phyloP scores from a whole-genome alignment of 75 land plant species.

The Pinus tabuliformis region DNA sequence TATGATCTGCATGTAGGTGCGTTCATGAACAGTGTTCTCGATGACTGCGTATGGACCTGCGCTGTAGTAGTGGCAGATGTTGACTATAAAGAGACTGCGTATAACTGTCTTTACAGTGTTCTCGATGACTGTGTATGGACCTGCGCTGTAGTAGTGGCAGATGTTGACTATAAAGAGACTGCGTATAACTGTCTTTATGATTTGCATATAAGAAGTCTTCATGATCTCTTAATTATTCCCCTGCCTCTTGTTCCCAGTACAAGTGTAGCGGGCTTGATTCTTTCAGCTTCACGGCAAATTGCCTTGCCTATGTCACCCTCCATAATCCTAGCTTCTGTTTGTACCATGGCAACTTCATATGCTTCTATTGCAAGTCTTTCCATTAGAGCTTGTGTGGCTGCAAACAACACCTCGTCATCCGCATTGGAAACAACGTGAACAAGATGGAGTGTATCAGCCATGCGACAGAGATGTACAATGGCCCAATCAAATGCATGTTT shows the following conservation, averaged over 20 bases:
- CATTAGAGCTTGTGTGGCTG: constrained; percentile 43
- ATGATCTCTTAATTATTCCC: constrained; percentile 63
- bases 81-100: too few species aligned
- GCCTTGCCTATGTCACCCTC: constrained; percentile 80
- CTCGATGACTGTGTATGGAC: too few species aligned
- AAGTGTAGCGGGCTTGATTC: constrained; percentile 76
- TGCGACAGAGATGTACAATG: constrained; percentile 63
- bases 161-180: too few species aligned
- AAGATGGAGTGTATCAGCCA: constrained; percentile 86
- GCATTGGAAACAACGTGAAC: constrained; percentile 64
- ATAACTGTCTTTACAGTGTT: too few species aligned
- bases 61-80: too few species aligned
- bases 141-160: too few species aligned
- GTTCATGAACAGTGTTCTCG: too few species aligned
- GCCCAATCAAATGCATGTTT: constrained; percentile 91
- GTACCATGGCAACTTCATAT: constrained; percentile 66
- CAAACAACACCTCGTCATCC: constrained; percentile 32
- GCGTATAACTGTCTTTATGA: too few species aligned
- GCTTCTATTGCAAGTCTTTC: constrained; percentile 78
- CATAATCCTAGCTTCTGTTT: constrained; percentile 49
- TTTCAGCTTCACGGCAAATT: constrained; percentile 69
- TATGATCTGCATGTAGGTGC: too few species aligned
- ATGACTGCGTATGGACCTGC: too few species aligned
- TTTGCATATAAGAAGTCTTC: too few species aligned
- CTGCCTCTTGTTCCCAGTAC: constrained; percentile 77